Percentiles rank a stretch among this genome's conserved stretches.
These are phyloP conservation scores for Paramarasmius palmivorus DNA, from an alignment of 1,284 basidiomycete genomes.

Conservation along the genomic window DNA sequence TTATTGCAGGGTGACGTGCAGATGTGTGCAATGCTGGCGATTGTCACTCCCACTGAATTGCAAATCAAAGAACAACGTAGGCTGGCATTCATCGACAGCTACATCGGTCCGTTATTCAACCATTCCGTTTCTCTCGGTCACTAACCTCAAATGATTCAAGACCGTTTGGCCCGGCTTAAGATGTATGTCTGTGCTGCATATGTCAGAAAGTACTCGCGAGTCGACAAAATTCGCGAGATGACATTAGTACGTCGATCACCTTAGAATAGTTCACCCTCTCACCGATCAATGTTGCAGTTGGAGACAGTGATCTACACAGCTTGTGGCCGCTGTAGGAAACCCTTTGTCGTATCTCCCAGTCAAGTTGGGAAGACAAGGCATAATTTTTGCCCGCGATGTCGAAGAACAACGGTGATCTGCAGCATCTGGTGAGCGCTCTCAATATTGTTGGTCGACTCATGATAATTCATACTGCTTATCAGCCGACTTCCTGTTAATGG, in stretches of 20 bases:
- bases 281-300: slow-evolving; percentile 38
- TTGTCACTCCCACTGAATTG: slow-evolving; percentile 61
- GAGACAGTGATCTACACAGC: slow-evolving; percentile 68
- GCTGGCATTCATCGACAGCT: slow-evolving; percentile 64
- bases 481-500: slow-evolving; percentile 74
- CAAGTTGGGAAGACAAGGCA: slow-evolving; percentile 36
- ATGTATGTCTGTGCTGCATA: slow-evolving; percentile 69
- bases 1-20: slow-evolving; percentile 66
- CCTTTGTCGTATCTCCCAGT: slow-evolving; percentile 40
- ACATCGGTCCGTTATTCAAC: slow-evolving; percentile 54
- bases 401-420: slow-evolving; percentile 48
- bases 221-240: slow-evolving; percentile 47
- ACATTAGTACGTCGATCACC: slow-evolving; percentile 59
- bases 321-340: slow-evolving; percentile 67
- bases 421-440: slow-evolving; percentile 63
- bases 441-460: slow-evolving; percentile 5
- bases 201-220: slow-evolving; percentile 59
- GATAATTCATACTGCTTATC: slow-evolving; percentile 8
- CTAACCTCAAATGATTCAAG: slow-evolving; percentile 34
- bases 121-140: neutral
- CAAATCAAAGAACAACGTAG: slow-evolving; percentile 40
- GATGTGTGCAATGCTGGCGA: slow-evolving; percentile 68
- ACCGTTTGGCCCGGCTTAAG: slow-evolving; percentile 58
- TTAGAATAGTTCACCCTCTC: neutral
- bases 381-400: slow-evolving; percentile 59